These are phyloP conservation scores for Phialemoniopsis sp. DNA, from an alignment of 2,329 filamentous ascomycete genomes.

Conservation along the genomic window DNA sequence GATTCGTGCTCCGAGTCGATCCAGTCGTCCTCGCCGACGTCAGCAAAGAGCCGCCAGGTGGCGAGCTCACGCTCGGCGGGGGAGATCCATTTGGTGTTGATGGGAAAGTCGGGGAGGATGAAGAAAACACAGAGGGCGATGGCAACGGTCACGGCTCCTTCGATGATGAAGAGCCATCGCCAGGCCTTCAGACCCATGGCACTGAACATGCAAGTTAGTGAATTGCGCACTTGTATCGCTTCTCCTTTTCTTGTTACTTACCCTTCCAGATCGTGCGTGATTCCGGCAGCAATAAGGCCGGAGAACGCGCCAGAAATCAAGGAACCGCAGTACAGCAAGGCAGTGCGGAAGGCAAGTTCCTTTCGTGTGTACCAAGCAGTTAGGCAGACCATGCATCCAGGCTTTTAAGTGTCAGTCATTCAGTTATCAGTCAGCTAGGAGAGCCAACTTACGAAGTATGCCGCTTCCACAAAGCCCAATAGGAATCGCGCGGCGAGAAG, in stretches of 20 bases:
- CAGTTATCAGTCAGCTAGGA: no score
- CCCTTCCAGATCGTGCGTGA: conserved; percentile 56
- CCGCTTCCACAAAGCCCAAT: conserved; percentile 10
- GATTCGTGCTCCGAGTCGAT: conserved; percentile 20
- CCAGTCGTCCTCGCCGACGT: conserved; percentile 29
- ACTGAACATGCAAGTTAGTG: no score
- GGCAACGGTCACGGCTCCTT: conserved; percentile 7
- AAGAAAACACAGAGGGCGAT: conserved; percentile 22
- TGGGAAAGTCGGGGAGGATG: conserved; percentile 32
- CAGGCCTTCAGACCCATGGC: conserved; percentile 25
- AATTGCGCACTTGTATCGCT: no score
- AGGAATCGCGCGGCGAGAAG: conserved; percentile 1
- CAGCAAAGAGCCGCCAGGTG: conserved; percentile 32
- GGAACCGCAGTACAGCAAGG: conserved; percentile 54
- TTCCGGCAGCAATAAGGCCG: conserved; percentile 54
- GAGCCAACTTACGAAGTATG: conserved; percentile 9
- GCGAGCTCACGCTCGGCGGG: conserved; percentile 21
- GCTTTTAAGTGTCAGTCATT: no score
- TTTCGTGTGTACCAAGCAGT: conserved; percentile 61
- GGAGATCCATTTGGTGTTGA: conserved; percentile 28
- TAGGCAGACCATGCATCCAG: conserved; percentile 24
- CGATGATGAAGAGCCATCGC: conserved; percentile 7
- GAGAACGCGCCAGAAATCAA: conserved; percentile 65
- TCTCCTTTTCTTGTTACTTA: no score
- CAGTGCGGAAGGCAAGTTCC: conserved; percentile 56